Evolutionary conservation across 2,329 filamentous ascomycete genomes (phyloP).

Genomic region (Emmonsiellopsis sp.): DNA sequence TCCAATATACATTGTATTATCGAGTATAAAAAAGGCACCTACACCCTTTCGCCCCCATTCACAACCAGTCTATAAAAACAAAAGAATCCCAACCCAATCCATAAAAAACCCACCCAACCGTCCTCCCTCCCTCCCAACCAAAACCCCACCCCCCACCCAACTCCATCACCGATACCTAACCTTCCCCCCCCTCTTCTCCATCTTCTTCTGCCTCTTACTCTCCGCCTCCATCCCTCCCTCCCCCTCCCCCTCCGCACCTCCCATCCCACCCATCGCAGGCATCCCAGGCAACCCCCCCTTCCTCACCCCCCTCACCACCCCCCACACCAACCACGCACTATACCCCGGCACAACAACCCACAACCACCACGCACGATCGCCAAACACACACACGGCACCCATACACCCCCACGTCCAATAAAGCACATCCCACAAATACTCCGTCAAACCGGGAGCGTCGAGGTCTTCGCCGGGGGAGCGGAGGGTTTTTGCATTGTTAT

Average conservation of each 20-base stretch:
- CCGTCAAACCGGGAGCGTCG: slow-evolving; percentile 76
- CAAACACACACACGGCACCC: slow-evolving; percentile 63
- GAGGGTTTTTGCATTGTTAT: slow-evolving; percentile 41
- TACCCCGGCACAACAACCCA: slow-evolving; percentile 45
- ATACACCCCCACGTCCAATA: slow-evolving; percentile 87
- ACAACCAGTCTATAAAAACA: too few species aligned
- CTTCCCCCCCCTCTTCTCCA: slow-evolving; percentile 42
- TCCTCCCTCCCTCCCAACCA: neutral
- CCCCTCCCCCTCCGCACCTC: slow-evolving; percentile 23
- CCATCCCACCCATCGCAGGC: slow-evolving; percentile 34
- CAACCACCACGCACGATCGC: slow-evolving; percentile 68
- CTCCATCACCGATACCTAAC: slow-evolving; percentile 32
- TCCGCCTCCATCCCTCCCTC: slow-evolving; percentile 19
- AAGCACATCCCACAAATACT: slow-evolving; percentile 95
- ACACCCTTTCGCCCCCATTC: too few species aligned
- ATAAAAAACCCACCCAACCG: neutral
- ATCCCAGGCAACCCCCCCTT: slow-evolving; percentile 20
- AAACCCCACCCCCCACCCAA: neutral
- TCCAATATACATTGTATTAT: too few species aligned
- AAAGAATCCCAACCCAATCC: neutral
- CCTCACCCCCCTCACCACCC: slow-evolving; percentile 39
- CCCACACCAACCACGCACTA: slow-evolving; percentile 38
- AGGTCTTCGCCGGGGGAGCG: slow-evolving; percentile 78
- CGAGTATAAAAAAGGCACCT: too few species aligned
- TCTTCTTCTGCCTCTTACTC: slow-evolving; percentile 46